Percentiles rank a stretch among this genome's conserved stretches.
These are phyloP conservation scores for slime mould (Dictyostelium discoideum) DNA, from an alignment of 78 protist species.

Conservation along the genomic window DNA sequence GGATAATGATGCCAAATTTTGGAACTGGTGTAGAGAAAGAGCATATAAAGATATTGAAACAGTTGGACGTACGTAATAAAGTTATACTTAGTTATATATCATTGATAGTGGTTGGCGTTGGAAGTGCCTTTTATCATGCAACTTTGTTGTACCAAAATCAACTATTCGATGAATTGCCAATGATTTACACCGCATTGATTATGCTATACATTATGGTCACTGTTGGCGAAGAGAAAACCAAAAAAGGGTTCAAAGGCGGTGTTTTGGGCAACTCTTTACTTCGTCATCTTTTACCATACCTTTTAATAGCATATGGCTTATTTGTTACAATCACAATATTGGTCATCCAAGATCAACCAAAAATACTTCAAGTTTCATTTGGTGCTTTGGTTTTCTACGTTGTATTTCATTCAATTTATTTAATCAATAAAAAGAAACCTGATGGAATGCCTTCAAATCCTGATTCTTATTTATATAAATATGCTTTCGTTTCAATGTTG, in stretches of 20 bases:
- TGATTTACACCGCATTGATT: slow-evolving; percentile 59
- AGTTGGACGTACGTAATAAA: not conserved
- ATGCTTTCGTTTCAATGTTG: slow-evolving; percentile 21
- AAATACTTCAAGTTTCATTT: slow-evolving; percentile 53
- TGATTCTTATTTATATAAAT: slow-evolving; percentile 36
- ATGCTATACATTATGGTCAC: slow-evolving; percentile 61
- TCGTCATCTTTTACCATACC: slow-evolving; percentile 41
- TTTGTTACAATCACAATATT: slow-evolving; percentile 27
- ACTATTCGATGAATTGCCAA: slow-evolving; percentile 79
- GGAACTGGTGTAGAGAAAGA: not conserved
- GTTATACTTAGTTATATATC: slow-evolving; percentile 11
- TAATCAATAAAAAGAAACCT: slow-evolving; percentile 15
- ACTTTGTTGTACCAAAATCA: slow-evolving; percentile 67
- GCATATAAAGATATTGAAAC: slow-evolving; percentile 25
- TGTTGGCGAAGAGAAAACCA: slow-evolving; percentile 38
- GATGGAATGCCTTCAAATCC: not conserved
- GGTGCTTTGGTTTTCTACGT: slow-evolving; percentile 57
- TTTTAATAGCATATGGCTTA: slow-evolving; percentile 49
- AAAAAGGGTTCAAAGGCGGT: slow-evolving; percentile 36
- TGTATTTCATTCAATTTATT: slow-evolving; percentile 39
- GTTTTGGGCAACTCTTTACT: slow-evolving; percentile 44
- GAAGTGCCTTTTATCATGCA: slow-evolving; percentile 68
- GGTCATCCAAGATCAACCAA: slow-evolving; percentile 43
- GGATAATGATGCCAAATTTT: not conserved
- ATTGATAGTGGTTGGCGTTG: slow-evolving; percentile 50